Evolutionary conservation across 2,329 filamentous ascomycete species (phyloP).

Genomic region (Dactylonectria macrodidyma): DNA sequence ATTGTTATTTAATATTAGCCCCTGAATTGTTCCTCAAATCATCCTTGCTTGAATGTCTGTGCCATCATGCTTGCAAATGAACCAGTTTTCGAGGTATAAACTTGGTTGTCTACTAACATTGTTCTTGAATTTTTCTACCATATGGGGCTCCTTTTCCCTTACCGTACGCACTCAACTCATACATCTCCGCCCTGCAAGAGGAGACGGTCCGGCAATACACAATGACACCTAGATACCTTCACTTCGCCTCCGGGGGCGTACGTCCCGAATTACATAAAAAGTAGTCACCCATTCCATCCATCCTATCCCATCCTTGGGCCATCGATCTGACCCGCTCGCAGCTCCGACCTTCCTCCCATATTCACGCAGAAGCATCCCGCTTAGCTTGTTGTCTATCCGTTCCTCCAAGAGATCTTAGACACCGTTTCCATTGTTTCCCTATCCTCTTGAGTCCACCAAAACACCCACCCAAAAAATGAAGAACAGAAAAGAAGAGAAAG

Average conservation of each 20-base stretch:
- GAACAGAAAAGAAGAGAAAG: conserved; percentile 13
- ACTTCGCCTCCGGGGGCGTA: neutral
- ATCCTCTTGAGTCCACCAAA: conserved; percentile 5
- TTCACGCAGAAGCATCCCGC: conserved; percentile 12
- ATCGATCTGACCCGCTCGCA: neutral
- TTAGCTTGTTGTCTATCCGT: conserved; percentile 8
- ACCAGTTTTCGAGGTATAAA: neutral
- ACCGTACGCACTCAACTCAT: conserved; percentile 11
- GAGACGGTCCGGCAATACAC: conserved; percentile 11
- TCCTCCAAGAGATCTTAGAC: conserved; percentile 6
- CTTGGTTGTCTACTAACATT: conserved; percentile 10
- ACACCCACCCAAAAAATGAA: conserved; percentile 10
- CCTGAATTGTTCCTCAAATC: neutral
- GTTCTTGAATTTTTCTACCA: conserved; percentile 16
- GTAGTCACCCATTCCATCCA: neutral
- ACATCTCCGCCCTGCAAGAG: conserved; percentile 9
- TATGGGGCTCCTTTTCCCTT: conserved; percentile 8
- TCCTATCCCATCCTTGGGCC: neutral
- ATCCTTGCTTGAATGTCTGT: neutral
- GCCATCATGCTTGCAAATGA: neutral
- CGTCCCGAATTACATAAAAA: conserved; percentile 8
- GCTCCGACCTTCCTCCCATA: conserved; percentile 6
- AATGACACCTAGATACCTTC: conserved; percentile 16
- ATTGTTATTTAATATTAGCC: conserved; percentile 2
- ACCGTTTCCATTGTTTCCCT: conserved; percentile 5